Evolutionary conservation across 2,329 filamentous ascomycete genomes (phyloP), one percentile per base, ranked within the genome.

Genomic region (Penicillium sp.): DNA sequence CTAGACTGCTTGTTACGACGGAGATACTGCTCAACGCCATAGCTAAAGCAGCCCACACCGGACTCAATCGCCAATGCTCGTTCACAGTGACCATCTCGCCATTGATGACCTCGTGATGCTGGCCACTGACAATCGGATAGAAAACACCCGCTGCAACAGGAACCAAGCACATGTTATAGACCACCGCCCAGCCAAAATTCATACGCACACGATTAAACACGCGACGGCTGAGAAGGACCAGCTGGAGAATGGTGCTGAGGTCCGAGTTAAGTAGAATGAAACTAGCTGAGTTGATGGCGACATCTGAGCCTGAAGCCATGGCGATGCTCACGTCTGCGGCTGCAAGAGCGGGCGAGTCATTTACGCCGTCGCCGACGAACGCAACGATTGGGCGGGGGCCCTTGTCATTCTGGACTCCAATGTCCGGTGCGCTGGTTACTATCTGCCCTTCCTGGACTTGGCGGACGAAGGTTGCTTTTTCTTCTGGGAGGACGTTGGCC

Each of bases 21-120:
- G 85, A 92, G 50, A 95, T 81, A 62, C 84, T 90, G 64, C 88
- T 95, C 61, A 89, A 64, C 16, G 90, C 90, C 90, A 95, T 96
- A 1, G 89, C 89, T 59, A 95, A 65, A 49, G 81, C 83, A 4
- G 89, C 90, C 89, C 89, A 95, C 4, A 72, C 70, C 1, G 71
- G 71, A 46, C 67, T 68, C 6, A 74, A 42, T 22, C 69, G 57
- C 66, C 68, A 72, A 34, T 68, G 66, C 8, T 55, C 55, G 44
- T 60, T 45, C 20, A 62, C 59, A 41, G 42, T 52, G 29, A 54
- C 52, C 15, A 54, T 60, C 47, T 62, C 58, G 47, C 57, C 52
- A 50, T 52, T 58, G 22, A 53, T 39, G 36, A 47, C 48, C 4
- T 64, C 60, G 11, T 60, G 38, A 27, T 59, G 59, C 15, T 60